Percentiles rank a stretch among this genome's conserved stretches.
Conservation (phyloP, 306 rosid genomes). For the Alnus rubra region DNA sequence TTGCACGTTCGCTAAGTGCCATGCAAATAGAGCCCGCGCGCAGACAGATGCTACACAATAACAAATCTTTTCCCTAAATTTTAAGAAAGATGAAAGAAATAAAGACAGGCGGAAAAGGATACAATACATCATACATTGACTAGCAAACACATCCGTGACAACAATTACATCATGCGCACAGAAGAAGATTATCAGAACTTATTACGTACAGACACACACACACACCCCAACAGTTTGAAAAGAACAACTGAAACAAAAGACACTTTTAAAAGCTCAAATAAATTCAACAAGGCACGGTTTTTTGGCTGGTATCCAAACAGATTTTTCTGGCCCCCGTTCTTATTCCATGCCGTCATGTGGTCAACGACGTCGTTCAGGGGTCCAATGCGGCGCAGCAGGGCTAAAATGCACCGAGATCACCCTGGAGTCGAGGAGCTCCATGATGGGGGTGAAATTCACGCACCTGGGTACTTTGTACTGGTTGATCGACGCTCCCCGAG, state of each 20-base stretch:
- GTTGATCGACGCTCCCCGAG: conserved; percentile 88
- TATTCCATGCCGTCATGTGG: conserved; percentile 18
- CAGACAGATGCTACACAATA: conserved; percentile 10
- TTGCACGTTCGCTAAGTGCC: conserved; percentile 70
- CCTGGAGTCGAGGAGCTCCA: conserved; percentile 80
- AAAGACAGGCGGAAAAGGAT: conserved; percentile 27
- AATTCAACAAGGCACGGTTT: conserved; percentile 28
- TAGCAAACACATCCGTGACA: conserved; percentile 19
- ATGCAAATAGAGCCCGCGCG: conserved; percentile 45
- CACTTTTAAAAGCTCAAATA: conserved; percentile 39
- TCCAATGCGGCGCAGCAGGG: conserved; percentile 79
- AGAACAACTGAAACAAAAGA: conserved; percentile 5
- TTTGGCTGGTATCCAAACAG: conserved; percentile 2
- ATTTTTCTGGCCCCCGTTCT: background rate
- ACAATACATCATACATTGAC: conserved; percentile 14
- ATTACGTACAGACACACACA: conserved; percentile 42
- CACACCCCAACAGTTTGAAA: background rate
- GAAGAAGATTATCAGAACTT: conserved; percentile 30
- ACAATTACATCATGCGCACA: conserved; percentile 36
- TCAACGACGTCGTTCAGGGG: conserved; percentile 61
- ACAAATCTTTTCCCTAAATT: conserved; percentile 18
- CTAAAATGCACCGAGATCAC: conserved; percentile 77
- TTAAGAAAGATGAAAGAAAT: conserved; percentile 14
- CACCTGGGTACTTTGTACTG: conserved; percentile 95
- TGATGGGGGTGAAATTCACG: conserved; percentile 76